phyloP scores from a whole-genome alignment of 2,329 filamentous ascomycete species.

The Bertia moriformis region DNA sequence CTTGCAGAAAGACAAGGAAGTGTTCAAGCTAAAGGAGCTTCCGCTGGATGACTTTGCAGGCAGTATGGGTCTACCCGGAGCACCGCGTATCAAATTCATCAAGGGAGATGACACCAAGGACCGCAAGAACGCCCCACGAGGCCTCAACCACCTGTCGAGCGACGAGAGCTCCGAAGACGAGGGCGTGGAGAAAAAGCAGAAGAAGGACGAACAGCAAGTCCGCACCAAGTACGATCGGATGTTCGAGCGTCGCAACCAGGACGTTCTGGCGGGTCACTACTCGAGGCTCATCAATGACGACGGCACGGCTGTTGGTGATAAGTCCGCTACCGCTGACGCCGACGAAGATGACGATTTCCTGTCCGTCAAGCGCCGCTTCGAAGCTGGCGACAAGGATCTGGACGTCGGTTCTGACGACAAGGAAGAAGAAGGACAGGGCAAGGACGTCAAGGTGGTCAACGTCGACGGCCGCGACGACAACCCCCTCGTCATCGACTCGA shows the following conservation, averaged over 20 bases:
- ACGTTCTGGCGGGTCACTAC: slow-evolving; percentile 89
- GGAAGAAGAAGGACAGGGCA: slow-evolving; percentile 21
- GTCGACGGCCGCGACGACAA: slow-evolving; percentile 51
- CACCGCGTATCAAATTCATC: slow-evolving; percentile 83
- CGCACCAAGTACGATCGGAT: slow-evolving; percentile 94
- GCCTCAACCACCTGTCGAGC: slow-evolving; percentile 35
- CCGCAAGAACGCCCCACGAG: slow-evolving; percentile 72
- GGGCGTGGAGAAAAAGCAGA: slow-evolving; percentile 29
- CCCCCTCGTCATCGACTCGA: slow-evolving; percentile 76
- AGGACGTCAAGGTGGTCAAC: slow-evolving; percentile 43
- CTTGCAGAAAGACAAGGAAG: slow-evolving; percentile 78
- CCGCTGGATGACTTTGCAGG: slow-evolving; percentile 74
- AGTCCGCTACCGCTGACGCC: slow-evolving; percentile 27
- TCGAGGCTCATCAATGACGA: slow-evolving; percentile 64
- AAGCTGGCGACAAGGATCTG: slow-evolving; percentile 42
- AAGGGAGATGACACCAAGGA: slow-evolving; percentile 79
- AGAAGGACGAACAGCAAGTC: slow-evolving; percentile 56
- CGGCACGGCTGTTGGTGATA: slow-evolving; percentile 8
- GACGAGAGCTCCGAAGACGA: slow-evolving; percentile 39
- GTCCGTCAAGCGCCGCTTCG: slow-evolving; percentile 74
- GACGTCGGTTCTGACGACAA: slow-evolving; percentile 18
- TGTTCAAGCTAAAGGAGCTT: slow-evolving; percentile 73
- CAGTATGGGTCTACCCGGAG: slow-evolving; percentile 76
- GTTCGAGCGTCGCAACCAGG: slow-evolving; percentile 94
- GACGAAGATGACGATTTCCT: slow-evolving; percentile 72